These are phyloP conservation scores for Prosopis cineraria DNA, from an alignment of 306 rosid species.

Conservation along the genomic window DNA sequence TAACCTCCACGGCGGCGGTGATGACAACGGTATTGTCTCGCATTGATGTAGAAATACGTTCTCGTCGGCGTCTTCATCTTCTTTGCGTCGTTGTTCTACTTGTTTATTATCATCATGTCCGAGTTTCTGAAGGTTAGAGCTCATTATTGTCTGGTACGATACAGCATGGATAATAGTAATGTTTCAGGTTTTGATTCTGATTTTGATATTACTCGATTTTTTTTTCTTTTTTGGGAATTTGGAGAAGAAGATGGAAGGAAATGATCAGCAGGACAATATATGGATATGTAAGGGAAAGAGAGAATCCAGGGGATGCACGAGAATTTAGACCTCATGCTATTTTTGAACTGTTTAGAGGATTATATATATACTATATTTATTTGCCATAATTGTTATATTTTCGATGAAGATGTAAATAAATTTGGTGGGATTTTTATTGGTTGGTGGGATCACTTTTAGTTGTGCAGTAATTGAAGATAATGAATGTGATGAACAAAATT, in stretches of 20 bases:
- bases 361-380: slow-evolving; percentile 10
- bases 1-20: not conserved
- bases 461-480: not conserved
- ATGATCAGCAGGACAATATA: slow-evolving; percentile 23
- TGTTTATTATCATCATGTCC: not conserved
- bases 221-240: too few species aligned
- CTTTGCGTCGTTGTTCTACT: not conserved
- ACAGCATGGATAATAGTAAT: not conserved
- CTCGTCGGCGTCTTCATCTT: slow-evolving; percentile 30
- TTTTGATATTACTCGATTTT: not conserved
- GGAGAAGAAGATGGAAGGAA: slow-evolving; percentile 42
- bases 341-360: slow-evolving; percentile 19
- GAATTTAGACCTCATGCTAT: slow-evolving; percentile 35
- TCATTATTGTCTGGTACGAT: slow-evolving; percentile 39
- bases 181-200: slow-evolving; percentile 2
- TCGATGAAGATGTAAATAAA: not conserved
- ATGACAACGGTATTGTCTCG: slow-evolving; percentile 40
- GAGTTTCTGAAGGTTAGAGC: slow-evolving; percentile 4
- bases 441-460: not conserved
- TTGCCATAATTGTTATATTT: not conserved
- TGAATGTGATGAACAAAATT: too few species aligned
- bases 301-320: slow-evolving; percentile 20
- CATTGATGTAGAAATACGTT: slow-evolving; percentile 31
- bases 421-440: slow-evolving; percentile 6
- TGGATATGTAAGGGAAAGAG: slow-evolving; percentile 28